Percentiles rank a stretch among this genome's conserved stretches.
These are phyloP conservation scores for Fusarium euwallaceae DNA, from an alignment of 2,329 filamentous ascomycete species.

Conservation along the genomic window DNA sequence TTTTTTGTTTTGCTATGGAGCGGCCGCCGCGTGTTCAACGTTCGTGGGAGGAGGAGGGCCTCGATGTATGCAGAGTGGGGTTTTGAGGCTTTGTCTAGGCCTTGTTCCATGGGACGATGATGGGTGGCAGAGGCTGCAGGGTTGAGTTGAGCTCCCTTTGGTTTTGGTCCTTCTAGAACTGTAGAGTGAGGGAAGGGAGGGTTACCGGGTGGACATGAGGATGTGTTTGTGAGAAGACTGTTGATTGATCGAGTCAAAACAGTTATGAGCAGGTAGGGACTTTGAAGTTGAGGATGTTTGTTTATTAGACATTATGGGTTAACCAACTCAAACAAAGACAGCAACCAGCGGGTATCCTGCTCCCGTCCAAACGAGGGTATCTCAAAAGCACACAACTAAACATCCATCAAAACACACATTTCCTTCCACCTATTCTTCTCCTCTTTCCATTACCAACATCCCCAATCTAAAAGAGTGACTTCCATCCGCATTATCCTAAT, in stretches of 20 bases:
- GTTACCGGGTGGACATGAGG: not conserved
- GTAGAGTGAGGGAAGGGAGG: not conserved
- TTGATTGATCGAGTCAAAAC: not conserved
- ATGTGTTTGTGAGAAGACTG: not conserved
- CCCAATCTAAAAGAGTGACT: not conserved
- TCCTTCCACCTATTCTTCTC: not conserved
- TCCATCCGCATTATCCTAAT: not conserved
- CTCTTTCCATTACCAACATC: not conserved
- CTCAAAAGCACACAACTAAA: conserved; percentile 10
- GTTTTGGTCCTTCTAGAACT: too few species aligned
- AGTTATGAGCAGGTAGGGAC: not conserved
- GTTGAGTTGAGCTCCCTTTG: not conserved
- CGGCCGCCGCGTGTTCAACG: conserved; percentile 8
- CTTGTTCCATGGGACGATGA: not conserved
- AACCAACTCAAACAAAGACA: not conserved
- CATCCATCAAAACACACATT: not conserved
- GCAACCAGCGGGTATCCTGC: conserved; percentile 27
- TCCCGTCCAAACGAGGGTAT: conserved; percentile 44
- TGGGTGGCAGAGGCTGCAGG: not conserved
- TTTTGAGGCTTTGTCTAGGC: conserved; percentile 1
- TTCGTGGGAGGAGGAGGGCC: not conserved
- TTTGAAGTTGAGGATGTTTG: not conserved
- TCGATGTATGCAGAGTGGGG: not conserved
- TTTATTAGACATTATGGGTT: conserved; percentile 35
- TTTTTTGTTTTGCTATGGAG: too few species aligned